These are phyloP conservation scores for Areca catechu DNA, from an alignment of 176 grass and related monocot species.

Conservation along the genomic window DNA sequence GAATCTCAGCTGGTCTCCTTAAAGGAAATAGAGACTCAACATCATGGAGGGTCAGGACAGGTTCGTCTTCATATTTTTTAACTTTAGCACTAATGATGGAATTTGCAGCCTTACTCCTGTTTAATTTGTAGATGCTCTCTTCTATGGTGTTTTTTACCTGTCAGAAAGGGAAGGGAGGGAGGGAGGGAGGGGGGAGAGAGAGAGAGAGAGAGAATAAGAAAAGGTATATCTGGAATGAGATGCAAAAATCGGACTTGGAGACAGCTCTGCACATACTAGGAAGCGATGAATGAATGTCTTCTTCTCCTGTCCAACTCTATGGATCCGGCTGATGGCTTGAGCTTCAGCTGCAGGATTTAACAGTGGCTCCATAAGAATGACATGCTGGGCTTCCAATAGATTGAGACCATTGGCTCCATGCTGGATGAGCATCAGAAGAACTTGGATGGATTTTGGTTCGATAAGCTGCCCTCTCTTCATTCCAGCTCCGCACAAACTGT, in stretches of 20 bases:
- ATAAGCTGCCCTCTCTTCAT: slow-evolving; percentile 21
- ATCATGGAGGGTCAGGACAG: slow-evolving; percentile 68
- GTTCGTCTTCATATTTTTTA: slow-evolving; percentile 67
- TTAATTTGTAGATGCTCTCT: slow-evolving; percentile 82
- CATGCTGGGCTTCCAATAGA: slow-evolving; percentile 95
- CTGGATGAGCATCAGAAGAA: slow-evolving; percentile 83
- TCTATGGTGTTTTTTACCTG: slow-evolving; percentile 93
- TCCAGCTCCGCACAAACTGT: slow-evolving; percentile 16
- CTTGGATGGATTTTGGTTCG: slow-evolving; percentile 42
- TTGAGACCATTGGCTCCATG: slow-evolving; percentile 94
- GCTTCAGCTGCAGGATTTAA: slow-evolving; percentile 82
- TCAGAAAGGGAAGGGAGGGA: not conserved
- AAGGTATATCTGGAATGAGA: too few species aligned
- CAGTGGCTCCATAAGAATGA: slow-evolving; percentile 78
- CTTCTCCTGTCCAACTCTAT: slow-evolving; percentile 91
- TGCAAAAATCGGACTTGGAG: too few species aligned
- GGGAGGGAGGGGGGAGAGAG: not conserved
- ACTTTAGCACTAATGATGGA: slow-evolving; percentile 55
- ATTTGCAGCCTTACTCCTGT: slow-evolving; percentile 46
- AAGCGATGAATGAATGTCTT: slow-evolving; percentile 89
- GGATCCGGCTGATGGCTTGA: slow-evolving; percentile 87
- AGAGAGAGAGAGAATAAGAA: not conserved
- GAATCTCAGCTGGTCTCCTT: slow-evolving; percentile 28
- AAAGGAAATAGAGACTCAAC: slow-evolving; percentile 62
- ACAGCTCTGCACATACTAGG: slow-evolving; percentile 34